These are phyloP conservation scores for Linum lewisii DNA, from an alignment of 345 rosid species.

Conservation along the genomic window DNA sequence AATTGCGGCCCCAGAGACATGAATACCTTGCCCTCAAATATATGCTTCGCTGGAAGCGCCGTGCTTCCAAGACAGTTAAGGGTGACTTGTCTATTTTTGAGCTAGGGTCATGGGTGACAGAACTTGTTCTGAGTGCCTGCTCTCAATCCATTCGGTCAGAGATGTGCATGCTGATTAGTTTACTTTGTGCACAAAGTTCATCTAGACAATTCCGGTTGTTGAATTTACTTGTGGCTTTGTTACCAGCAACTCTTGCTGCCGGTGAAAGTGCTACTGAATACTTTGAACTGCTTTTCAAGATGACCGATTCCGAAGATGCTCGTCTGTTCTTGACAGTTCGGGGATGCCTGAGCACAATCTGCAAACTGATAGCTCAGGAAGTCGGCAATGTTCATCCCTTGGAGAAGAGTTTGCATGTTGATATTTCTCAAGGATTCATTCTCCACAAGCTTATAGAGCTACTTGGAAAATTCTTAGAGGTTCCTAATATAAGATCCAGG, in stretches of 20 bases:
- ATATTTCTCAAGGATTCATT: slow-evolving; percentile 94
- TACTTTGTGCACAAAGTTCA: slow-evolving; percentile 79
- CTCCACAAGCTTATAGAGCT: slow-evolving; percentile 96
- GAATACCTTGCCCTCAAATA: slow-evolving; percentile 88
- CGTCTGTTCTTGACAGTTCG: slow-evolving; percentile 87
- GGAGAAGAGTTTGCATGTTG: slow-evolving; percentile 89
- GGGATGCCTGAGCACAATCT: slow-evolving; percentile 71
- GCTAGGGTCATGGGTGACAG: slow-evolving; percentile 96
- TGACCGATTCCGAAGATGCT: slow-evolving; percentile 86
- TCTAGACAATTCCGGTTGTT: slow-evolving; percentile 69
- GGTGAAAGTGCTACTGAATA: slow-evolving; percentile 96
- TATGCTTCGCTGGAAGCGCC: slow-evolving; percentile 81
- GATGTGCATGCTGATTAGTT: slow-evolving; percentile 87
- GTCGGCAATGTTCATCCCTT: slow-evolving; percentile 79
- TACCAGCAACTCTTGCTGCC: slow-evolving; percentile 81
- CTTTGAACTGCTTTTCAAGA: slow-evolving; percentile 86
- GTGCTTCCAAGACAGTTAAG: slow-evolving; percentile 44
- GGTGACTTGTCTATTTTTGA: slow-evolving; percentile 68
- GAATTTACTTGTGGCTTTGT: slow-evolving; percentile 67
- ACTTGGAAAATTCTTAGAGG: slow-evolving; percentile 86
- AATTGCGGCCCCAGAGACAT: slow-evolving; percentile 60
- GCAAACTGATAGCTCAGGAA: slow-evolving; percentile 80
- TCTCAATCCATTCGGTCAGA: slow-evolving; percentile 95
- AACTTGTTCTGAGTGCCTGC: slow-evolving; percentile 94
- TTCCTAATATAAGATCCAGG: slow-evolving; percentile 88